A percentile compares a stretch with the other conserved stretches of the same genome.
Evolutionary conservation across 805 yeast genomes (phyloP).

Genomic region (Sugiyamaella lignohabitans): DNA sequence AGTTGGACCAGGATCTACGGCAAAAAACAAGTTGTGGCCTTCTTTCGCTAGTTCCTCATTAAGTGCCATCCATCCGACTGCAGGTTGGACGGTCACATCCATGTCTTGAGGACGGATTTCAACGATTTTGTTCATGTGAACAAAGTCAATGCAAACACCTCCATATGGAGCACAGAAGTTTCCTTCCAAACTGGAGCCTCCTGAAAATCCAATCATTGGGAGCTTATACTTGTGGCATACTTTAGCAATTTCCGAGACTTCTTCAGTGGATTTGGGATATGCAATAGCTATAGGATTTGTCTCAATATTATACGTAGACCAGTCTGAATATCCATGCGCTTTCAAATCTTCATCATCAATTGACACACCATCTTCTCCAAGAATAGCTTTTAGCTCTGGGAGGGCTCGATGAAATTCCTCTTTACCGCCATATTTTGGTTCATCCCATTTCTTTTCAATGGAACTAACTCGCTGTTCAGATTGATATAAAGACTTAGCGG

Average conservation of each 20-base stretch:
- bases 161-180: conserved; percentile 69
- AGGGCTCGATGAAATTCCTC: conserved; percentile 44
- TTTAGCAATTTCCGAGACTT: conserved; percentile 58
- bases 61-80: conserved; percentile 74
- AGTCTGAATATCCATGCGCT: conserved; percentile 61
- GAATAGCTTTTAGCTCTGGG: conserved; percentile 41
- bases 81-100: conserved; percentile 76
- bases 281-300: conserved; percentile 55
- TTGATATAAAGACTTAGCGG: conserved; percentile 4
- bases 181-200: conserved; percentile 81
- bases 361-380: conserved; percentile 49
- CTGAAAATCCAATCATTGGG: conserved; percentile 72
- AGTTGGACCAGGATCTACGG: conserved; percentile 90
- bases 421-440: conserved; percentile 52
- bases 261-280: conserved; percentile 59
- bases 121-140: conserved; percentile 54
- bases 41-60: conserved; percentile 48
- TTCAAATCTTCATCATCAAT: conserved; percentile 40
- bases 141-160: conserved; percentile 59
- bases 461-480: neutral
- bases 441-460: conserved; percentile 4
- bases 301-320: conserved; percentile 61
- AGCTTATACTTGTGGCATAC: conserved; percentile 52
- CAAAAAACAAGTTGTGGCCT: conserved; percentile 52
- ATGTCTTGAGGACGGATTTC: conserved; percentile 61